Base-by-base conservation (phyloP, 2,329 filamentous ascomycete genomes). In the Nemania serpens region DNA sequence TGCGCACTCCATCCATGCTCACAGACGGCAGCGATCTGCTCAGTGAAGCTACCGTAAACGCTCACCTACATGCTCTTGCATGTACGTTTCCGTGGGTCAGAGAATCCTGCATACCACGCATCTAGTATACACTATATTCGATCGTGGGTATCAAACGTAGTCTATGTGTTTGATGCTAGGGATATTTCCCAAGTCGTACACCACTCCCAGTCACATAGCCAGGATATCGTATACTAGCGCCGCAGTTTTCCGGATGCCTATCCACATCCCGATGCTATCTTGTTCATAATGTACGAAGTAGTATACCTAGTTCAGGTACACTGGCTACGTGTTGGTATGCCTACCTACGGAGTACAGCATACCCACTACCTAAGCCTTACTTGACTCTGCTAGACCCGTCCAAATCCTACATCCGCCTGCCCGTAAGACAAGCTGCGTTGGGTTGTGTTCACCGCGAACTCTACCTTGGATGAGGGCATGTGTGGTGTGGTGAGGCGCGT, bases 61-160 rank as follows among this genome's bases (percentile, higher is more conserved):
- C 59, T 64, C 62, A 64, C 62, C 59, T 64, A 64, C 62, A 64
- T 63, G 39, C 18, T 50, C 37, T 46, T 41, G 22, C 29, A 55
- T 47, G 46, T 55, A 42, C 10, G 45, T 45, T 22, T 51, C 39
- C 47, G 51, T 48, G 46, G 46, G 41, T 41, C 51, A 29, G 50
- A 13, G 15, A n/a, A n/a, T 36, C 50, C 57, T 54, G 57, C 50
- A 43, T 58, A 45, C 48, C 54, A 51, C 59, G 46, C 50, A 42
- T 33, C 17, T 45, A 15, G 34, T 42, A 17, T 43, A 50, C 20
- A 47, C 29, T 9, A 37, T 25, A 50, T 55, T 55, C 15, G 50
- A 55, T 50, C 55, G 36, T 29, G 33, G 37, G 55, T 47, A 56
- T 10, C 42, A 42, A 54, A 49, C 18, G 13, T 22, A 29, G 18